Evolutionary conservation across 2,329 filamentous ascomycete genomes (phyloP).

Genomic region (Huntiella decipiens): DNA sequence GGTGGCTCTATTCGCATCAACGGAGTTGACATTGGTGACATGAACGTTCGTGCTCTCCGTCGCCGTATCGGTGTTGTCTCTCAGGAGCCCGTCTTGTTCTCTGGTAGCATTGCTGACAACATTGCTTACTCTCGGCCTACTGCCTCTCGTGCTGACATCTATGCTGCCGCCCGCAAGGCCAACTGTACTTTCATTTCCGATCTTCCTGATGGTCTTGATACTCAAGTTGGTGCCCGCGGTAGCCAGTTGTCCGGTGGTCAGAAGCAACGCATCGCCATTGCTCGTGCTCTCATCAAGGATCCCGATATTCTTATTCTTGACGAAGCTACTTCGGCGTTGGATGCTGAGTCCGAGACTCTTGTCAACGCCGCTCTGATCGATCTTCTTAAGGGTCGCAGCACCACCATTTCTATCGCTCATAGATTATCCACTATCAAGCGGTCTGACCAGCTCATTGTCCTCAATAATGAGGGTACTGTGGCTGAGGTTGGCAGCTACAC

Average conservation of each 20-base stretch:
- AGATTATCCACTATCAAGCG: conserved; percentile 91
- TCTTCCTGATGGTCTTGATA: conserved; percentile 89
- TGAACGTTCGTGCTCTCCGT: conserved; percentile 88
- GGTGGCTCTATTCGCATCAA: conserved; percentile 64
- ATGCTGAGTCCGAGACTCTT: conserved; percentile 90
- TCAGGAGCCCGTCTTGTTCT: conserved; percentile 87
- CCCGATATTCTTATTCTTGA: conserved; percentile 94
- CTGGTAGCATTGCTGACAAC: conserved; percentile 67
- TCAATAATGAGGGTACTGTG: conserved; percentile 69
- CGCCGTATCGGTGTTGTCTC: conserved; percentile 87
- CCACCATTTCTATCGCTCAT: conserved; percentile 94
- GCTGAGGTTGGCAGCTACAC: conserved; percentile 78
- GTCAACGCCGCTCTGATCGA: conserved; percentile 78
- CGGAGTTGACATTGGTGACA: conserved; percentile 58
- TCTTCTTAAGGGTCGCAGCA: conserved; percentile 72
- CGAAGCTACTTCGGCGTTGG: conserved; percentile 86
- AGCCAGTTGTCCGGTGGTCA: conserved; percentile 90
- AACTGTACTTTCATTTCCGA: conserved; percentile 96
- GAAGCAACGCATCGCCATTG: conserved; percentile 95
- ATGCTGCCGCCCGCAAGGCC: conserved; percentile 70
- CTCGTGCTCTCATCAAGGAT: conserved; percentile 80
- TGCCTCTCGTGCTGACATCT: conserved; percentile 62
- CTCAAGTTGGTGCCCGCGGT: conserved; percentile 76
- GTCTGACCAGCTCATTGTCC: conserved; percentile 83
- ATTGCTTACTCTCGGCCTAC: conserved; percentile 77